Evolutionary conservation across 2,329 filamentous ascomycete species (phyloP), one percentile per base, ranked within the genome.

Genomic region (Cladophialophora psammophila): DNA sequence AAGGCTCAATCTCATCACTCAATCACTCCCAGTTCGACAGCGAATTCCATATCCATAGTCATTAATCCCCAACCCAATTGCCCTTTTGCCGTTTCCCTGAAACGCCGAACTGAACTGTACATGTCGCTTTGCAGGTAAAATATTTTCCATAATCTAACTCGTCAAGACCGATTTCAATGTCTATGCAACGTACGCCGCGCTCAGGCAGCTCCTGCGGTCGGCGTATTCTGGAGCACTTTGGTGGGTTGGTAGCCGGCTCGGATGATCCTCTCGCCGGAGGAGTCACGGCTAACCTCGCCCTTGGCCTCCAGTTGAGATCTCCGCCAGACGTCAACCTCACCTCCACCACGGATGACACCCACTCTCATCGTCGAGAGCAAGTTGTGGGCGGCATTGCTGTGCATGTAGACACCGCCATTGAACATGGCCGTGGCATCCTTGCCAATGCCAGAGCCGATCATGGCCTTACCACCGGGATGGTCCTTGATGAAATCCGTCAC

Each of bases 261-360:
- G 75, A 96, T 87, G 73, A 97, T 93, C 71, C 91, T 89, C 79
- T 92, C 87, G 59, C 93, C 94, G 62, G 88, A 84, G 15, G 89
- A 91, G 77, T 97, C 94, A 78, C 92, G 93, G 78, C 92, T 87
- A 65, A 91, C 86, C 74, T 94, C 91, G 84, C 94, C 94, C 84
- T 91, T 92, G 48, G 70, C 69, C 55, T 72, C 71, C 74, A 89
- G 87, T 79, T 94, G 90, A 64, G 91, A 88, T 50, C 91, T 90
- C 87, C 95, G 95, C 92, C 92, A 96, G 80, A 95, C 93, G 85
- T 96, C 92, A 34, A 96, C 92, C 79, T 95, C 92, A 78, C 91
- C 93, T 52, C 92, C 92, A 71, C 92, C 92, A 60, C 91, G 91
- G 71, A 96, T 90, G 57, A 96, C 92, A 79, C 91, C 92, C 13